Evolutionary conservation across 257 asterid genomes (phyloP), one percentile per base, ranked within the genome.

Genomic region (Paulownia fortunei): DNA sequence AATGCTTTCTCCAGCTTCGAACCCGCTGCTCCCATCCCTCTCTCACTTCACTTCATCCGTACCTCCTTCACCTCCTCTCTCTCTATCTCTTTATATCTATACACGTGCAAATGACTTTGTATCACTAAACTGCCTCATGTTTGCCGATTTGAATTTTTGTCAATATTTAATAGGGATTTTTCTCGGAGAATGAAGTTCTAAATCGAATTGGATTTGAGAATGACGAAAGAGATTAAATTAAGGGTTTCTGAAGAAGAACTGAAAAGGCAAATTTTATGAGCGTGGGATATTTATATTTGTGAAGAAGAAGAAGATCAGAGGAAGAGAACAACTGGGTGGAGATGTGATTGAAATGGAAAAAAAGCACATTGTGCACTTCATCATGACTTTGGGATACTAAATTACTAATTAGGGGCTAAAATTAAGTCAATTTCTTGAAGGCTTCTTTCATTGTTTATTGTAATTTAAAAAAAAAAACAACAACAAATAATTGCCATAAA

Each of bases 1-100:
- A 88, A 76, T 37, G 92, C 92, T 73, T 88, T 88, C 85, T 88
- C 92, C 58, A 88, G 81, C 78, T 84, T 88, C 79, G 92, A 88
- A 75, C 92, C 92, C 77, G 90, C 84, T 49, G 86, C 90, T 19
- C 92, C 92, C 92, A 88, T 88, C 44, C 86, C 75, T 62, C 71
- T 66, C 82, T n/a, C n/a, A n/a, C n/a, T n/a, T 85, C 84, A 83
- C 87, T 87, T 80, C 87, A 84, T 83, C 72, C 83, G 68, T 67
- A 61, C 79, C 71, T 77, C 62, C 60, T 66, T 41, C 72, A 24
- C n/a, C n/a, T n/a, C n/a, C n/a, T n/a, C n/a, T n/a, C 67, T 72
- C 9, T 19, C n/a, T n/a, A n/a, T 24, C 32, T 76, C 30, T n/a
- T n/a, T n/a, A n/a, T 23, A 23, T 9, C 24, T 54, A 18, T 16